Percentiles rank a stretch among this genome's conserved stretches.
These are phyloP conservation scores for Stevia rebaudiana DNA, from an alignment of 140 eudicot species.

Conservation along the genomic window DNA sequence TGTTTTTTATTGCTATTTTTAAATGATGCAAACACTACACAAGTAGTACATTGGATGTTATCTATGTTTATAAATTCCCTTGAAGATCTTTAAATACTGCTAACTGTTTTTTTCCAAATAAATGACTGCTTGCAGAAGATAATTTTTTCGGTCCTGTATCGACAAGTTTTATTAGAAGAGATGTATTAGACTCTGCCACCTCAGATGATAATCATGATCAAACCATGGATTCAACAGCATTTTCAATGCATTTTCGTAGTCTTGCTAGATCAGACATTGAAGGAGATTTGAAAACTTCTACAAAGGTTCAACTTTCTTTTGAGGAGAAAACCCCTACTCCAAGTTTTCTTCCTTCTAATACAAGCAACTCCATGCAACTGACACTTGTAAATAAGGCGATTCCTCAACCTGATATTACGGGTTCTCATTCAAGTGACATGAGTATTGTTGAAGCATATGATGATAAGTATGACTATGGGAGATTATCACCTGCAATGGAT, in stretches of 20 bases:
- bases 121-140: slow-evolving; percentile 57
- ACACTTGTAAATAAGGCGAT: slow-evolving; percentile 47
- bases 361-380: slow-evolving; percentile 54
- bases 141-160: slow-evolving; percentile 86
- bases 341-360: slow-evolving; percentile 22
- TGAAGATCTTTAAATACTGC: not conserved
- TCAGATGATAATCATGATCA: slow-evolving; percentile 68
- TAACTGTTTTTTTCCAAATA: slow-evolving; percentile 10
- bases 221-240: slow-evolving; percentile 92
- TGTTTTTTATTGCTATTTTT: not conserved
- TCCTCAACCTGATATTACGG: slow-evolving; percentile 23
- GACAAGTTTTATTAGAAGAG: slow-evolving; percentile 54
- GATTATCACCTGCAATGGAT: slow-evolving; percentile 58
- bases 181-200: slow-evolving; percentile 51
- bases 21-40: not conserved
- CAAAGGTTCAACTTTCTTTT: slow-evolving; percentile 48
- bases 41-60: slow-evolving; percentile 11
- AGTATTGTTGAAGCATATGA: slow-evolving; percentile 68
- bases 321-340: slow-evolving; percentile 70
- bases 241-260: slow-evolving; percentile 84
- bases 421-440: slow-evolving; percentile 65
- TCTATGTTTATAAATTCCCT: not conserved
- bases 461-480: slow-evolving; percentile 58
- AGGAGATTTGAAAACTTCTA: slow-evolving; percentile 61
- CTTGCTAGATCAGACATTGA: slow-evolving; percentile 75